These are phyloP conservation scores for Stephania cephalantha DNA, from an alignment of 164 flowering plant genomes.

Conservation along the genomic window DNA sequence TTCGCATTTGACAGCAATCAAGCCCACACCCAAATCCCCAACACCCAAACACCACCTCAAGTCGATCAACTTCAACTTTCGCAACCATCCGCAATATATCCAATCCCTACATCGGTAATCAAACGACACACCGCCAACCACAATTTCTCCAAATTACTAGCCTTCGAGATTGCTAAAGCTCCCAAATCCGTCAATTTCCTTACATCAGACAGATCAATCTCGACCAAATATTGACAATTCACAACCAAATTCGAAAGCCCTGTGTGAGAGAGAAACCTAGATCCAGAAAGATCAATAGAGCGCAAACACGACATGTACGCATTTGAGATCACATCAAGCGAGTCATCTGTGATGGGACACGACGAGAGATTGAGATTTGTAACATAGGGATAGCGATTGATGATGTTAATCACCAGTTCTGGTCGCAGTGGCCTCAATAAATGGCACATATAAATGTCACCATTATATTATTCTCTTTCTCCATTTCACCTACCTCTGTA, in stretches of 20 bases:
- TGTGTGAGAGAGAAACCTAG: constrained; percentile 39
- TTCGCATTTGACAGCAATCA: constrained; percentile 76
- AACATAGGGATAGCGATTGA: constrained; percentile 42
- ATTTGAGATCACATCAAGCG: constrained; percentile 36
- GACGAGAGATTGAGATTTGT: constrained; percentile 52
- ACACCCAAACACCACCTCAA: constrained; percentile 82
- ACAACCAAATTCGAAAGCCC: constrained; percentile 47
- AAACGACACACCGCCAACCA: constrained; percentile 68
- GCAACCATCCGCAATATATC: constrained; percentile 89
- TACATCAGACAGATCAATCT: constrained; percentile 64
- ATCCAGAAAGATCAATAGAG: constrained; percentile 57
- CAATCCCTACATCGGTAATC: constrained; percentile 79
- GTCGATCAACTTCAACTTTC: constrained; percentile 54
- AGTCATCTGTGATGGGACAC: constrained; percentile 59
- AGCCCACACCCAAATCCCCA: constrained; percentile 71
- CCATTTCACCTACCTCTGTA: no score
- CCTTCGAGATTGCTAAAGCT: constrained; percentile 58
- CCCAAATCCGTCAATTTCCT: constrained; percentile 48
- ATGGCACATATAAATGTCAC: no score
- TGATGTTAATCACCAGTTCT: constrained; percentile 31
- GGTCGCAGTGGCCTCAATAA: constrained; percentile 40
- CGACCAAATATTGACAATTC: constrained; percentile 50
- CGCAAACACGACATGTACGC: constrained; percentile 26
- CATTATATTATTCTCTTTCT: no score
- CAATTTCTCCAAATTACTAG: constrained; percentile 61